Conservation (phyloP, 305 asterid species). For the Fraxinus paxiana region DNA sequence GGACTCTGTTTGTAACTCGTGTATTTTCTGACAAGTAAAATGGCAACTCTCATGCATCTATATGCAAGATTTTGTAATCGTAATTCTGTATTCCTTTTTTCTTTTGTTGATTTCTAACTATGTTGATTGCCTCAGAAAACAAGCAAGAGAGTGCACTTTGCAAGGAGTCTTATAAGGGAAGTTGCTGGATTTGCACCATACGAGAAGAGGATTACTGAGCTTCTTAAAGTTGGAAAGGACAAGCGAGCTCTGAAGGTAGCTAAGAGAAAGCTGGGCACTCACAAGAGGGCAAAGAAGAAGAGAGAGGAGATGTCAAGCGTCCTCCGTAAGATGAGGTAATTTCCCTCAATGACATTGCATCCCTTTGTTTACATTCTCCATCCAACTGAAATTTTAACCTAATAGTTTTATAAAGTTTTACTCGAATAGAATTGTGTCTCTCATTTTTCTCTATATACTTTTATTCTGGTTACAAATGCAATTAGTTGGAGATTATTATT, state of each 20-base stretch:
- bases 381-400: not conserved
- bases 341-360: not conserved
- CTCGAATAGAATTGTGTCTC: not conserved
- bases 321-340: not conserved
- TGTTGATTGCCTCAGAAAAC: not conserved
- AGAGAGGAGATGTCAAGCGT: not conserved
- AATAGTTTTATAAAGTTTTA: not conserved
- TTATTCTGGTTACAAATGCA: not conserved
- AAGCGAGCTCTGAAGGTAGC: not conserved
- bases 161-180: not conserved
- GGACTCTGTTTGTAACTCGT: not conserved
- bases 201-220: not conserved
- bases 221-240: not conserved
- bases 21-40: not conserved
- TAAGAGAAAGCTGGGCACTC: not conserved
- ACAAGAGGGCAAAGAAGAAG: not conserved
- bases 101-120: not conserved
- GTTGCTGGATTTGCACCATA: not conserved
- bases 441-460: not conserved
- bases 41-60: not conserved
- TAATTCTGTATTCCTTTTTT: not conserved
- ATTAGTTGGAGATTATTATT: not conserved
- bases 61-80: not conserved
- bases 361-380: not conserved
- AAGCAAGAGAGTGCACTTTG: not conserved